phyloP scores from a whole-genome alignment of 345 rosid genomes.

The Tarenaya hassleriana region DNA sequence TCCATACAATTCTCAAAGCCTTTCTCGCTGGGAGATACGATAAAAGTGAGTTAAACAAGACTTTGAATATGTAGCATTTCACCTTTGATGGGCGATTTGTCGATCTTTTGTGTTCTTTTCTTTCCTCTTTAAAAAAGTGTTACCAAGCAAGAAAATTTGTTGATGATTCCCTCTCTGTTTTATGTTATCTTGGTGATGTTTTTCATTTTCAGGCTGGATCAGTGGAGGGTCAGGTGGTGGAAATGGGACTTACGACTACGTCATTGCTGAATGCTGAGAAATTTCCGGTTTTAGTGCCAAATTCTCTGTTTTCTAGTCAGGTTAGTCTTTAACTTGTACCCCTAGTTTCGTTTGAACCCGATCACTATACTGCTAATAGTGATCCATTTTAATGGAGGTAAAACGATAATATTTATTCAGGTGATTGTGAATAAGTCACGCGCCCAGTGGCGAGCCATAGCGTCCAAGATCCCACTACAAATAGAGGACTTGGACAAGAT shows the following conservation, averaged over 20 bases:
- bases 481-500: conserved; percentile 65
- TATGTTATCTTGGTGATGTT: neutral
- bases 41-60: conserved; percentile 51
- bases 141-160: neutral
- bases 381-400: neutral
- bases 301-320: conserved; percentile 95
- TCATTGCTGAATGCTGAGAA: conserved; percentile 69
- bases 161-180: neutral
- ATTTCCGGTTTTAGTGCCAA: conserved; percentile 82
- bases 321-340: conserved; percentile 25
- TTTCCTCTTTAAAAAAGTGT: neutral
- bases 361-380: neutral
- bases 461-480: conserved; percentile 55
- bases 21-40: conserved; percentile 89
- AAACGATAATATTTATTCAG: conserved; percentile 29
- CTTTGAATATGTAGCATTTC: no score
- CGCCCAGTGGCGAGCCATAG: conserved; percentile 64
- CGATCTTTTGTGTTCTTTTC: neutral
- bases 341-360: conserved; percentile 1
- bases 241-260: conserved; percentile 85
- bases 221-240: conserved; percentile 87
- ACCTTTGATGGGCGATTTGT: no score
- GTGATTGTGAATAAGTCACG: conserved; percentile 89
- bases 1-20: conserved; percentile 85
- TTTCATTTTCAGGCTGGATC: conserved; percentile 64